A percentile compares a stretch with the other conserved stretches of the same genome.
These are phyloP conservation scores for Letharia columbiana DNA, from an alignment of 495 filamentous ascomycete genomes.

Conservation along the genomic window DNA sequence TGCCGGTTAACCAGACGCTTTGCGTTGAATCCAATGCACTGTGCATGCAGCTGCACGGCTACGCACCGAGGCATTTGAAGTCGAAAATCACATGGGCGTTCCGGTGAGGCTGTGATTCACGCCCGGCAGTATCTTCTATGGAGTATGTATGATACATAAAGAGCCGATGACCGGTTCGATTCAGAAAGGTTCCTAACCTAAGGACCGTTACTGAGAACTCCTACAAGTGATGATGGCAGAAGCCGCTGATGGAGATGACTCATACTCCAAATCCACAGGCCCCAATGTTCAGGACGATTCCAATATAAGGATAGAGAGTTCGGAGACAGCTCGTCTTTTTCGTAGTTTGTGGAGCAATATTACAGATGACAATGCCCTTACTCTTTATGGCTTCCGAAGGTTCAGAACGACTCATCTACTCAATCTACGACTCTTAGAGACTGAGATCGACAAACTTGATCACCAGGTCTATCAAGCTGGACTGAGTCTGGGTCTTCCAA, in stretches of 20 bases:
- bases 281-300: not conserved
- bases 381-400: conserved; percentile 28
- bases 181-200: not conserved
- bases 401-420: conserved; percentile 30
- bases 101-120: not conserved
- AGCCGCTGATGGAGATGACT: not conserved
- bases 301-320: not conserved
- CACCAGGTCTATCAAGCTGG: conserved; percentile 29
- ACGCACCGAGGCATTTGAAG: not conserved
- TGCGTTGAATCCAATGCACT: not conserved
- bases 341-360: conserved; percentile 13
- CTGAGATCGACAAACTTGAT: conserved; percentile 27
- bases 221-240: not conserved
- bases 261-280: not conserved
- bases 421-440: conserved; percentile 29
- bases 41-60: not conserved
- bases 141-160: not conserved
- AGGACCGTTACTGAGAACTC: not conserved
- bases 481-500: conserved; percentile 18
- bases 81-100: not conserved
- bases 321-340: conserved; percentile 3
- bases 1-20: not conserved
- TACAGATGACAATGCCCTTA: conserved; percentile 24
- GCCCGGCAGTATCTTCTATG: not conserved
- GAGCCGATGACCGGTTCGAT: not conserved